A percentile compares a stretch with the other conserved stretches of the same genome.
phyloP scores from a whole-genome alignment of 106 monocot genomes.

The Apostasia shenzhenica region DNA sequence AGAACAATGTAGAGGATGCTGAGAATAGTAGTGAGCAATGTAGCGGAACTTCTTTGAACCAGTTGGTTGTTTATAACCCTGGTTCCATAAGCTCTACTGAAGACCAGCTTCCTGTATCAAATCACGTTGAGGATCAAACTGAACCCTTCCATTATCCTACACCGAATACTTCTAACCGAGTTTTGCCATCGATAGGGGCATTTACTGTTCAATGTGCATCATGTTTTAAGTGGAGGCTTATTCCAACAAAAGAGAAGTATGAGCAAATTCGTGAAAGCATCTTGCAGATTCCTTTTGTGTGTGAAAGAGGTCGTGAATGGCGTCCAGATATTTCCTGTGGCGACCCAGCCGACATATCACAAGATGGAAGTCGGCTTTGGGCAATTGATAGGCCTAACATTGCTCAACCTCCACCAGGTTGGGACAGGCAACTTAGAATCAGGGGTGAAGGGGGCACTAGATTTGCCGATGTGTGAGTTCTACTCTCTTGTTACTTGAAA shows the following conservation, averaged over 20 bases:
- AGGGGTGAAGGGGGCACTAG: conserved; percentile 64
- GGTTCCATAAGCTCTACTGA: conserved; percentile 8
- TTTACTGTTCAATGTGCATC: no score
- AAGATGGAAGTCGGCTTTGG: conserved; percentile 66
- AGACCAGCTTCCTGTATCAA: conserved; percentile 15
- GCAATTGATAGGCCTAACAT: conserved; percentile 85
- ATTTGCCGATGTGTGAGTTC: conserved; percentile 68
- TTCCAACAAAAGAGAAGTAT: neutral
- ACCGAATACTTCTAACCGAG: no score
- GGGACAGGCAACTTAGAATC: conserved; percentile 64
- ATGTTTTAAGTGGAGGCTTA: conserved; percentile 9
- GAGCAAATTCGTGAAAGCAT: conserved; percentile 14
- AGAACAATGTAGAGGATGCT: neutral
- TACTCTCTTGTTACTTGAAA: neutral
- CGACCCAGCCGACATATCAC: conserved; percentile 55
- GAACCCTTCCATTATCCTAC: conserved; percentile 4
- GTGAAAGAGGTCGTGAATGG: conserved; percentile 64
- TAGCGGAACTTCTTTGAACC: conserved; percentile 24
- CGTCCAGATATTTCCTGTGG: conserved; percentile 42
- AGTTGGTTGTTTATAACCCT: conserved; percentile 41
- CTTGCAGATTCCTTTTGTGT: conserved; percentile 58
- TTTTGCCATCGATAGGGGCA: no score
- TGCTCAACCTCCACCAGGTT: conserved; percentile 55
- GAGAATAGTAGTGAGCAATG: conserved; percentile 12
- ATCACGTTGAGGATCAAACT: conserved; percentile 6